Base-by-base conservation (phyloP, 352 stramenopile species). In the Plasmopara muralis region DNA sequence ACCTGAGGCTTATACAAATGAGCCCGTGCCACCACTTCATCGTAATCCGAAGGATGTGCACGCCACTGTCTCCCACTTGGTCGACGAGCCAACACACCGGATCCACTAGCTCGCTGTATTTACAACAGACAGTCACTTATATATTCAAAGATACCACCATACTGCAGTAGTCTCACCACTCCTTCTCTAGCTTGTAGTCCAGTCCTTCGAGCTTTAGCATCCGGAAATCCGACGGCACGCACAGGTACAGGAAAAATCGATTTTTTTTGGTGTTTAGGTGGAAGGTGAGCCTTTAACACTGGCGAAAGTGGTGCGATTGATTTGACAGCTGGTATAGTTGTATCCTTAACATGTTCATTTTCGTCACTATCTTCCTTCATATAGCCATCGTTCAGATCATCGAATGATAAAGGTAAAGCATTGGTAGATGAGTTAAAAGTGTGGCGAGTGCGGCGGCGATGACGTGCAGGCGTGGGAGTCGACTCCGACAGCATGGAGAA, bases 11-110 rank as follows among this genome's bases (percentile, higher is more conserved):
- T 64, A 43, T 65, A 66, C 18, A 66, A 51, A 52, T 70, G 63
- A 42, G 40, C 46, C 20, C 55, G 50, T 4, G 61, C 68, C 15
- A 79, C n/a, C 12, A 65, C 67, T 15, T 78, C 66, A 44, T 81
- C 65, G 39, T 70, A 81, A 47, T 77, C 64, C 5, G 62, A 43
- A 12, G 62, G 57, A 38, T 66, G 57, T 28, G 57, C 57, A 15
- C 62, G 62, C 62, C 62, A 70, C 30, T 53, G 50, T 44, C 62
- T 56, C 4, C 62, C 62, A 52, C 57, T 70, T 13, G 62, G 57
- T 40, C 57, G 62, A 42, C 57, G 62, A 4, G 47, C 20, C 37
- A 66, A 30, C 45, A 44, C 49, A 7, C 37, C 41, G 10, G 43
- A 14, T 9, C 52, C 52, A 55, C 29, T 60, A 5, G 53, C 40